These are phyloP conservation scores for Brachypodium distachyon DNA, from an alignment of 202 grass and related monocot genomes.

Conservation along the genomic window DNA sequence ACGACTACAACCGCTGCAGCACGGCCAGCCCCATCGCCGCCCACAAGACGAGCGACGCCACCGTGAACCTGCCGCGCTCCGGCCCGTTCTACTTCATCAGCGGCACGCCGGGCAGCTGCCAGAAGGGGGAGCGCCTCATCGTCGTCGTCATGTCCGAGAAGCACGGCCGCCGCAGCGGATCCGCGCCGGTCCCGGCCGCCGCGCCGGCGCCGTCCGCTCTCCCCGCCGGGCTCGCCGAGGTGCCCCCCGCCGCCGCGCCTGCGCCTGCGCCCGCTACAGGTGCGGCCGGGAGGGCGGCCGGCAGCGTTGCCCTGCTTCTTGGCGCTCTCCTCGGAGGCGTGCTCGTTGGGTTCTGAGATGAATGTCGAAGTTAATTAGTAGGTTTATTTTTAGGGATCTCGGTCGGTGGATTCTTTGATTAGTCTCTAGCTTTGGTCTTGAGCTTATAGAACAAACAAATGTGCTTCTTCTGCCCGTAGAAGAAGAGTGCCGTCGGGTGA, in stretches of 20 bases:
- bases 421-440: background rate
- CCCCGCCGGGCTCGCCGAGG: background rate
- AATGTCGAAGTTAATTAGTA: background rate
- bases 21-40: conserved; percentile 27
- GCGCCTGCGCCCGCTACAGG: conserved; percentile 3
- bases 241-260: background rate
- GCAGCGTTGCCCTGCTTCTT: background rate
- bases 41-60: conserved; percentile 18
- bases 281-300: background rate
- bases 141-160: conserved; percentile 53
- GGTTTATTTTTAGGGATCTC: background rate
- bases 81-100: conserved; percentile 45
- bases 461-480: conserved; percentile 23
- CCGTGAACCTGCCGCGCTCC: conserved; percentile 34
- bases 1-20: conserved; percentile 45
- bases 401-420: conserved; percentile 14
- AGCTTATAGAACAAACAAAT: background rate
- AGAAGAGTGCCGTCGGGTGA: background rate
- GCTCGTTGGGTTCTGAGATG: background rate
- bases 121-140: conserved; percentile 42
- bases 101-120: conserved; percentile 26
- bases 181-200: background rate
- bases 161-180: conserved; percentile 10
- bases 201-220: background rate
- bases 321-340: conserved; percentile 14